Evolutionary conservation across 306 rosid species (phyloP).

Genomic region (Quercus engelmannii): DNA sequence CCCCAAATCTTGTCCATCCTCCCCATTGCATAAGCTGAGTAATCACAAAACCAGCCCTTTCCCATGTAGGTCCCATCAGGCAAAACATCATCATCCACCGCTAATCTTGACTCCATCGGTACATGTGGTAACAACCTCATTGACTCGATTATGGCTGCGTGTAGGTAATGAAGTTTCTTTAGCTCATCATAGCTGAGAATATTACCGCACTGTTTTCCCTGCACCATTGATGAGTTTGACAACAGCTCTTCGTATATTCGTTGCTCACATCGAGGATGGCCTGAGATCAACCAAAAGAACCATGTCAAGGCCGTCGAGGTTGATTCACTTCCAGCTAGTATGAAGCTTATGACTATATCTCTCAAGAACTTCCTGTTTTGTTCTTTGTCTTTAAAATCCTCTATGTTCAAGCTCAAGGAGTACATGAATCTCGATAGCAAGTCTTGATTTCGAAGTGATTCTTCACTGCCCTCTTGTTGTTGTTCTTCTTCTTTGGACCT

Average conservation of each 20-base stretch:
- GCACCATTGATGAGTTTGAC: neutral
- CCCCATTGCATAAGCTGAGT: slow-evolving; percentile 26
- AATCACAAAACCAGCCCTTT: slow-evolving; percentile 18
- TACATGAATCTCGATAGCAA: slow-evolving; percentile 18
- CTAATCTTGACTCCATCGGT: slow-evolving; percentile 13
- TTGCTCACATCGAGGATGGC: neutral
- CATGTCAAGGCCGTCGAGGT: slow-evolving; percentile 26
- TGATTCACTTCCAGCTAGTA: slow-evolving; percentile 25
- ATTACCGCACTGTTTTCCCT: neutral
- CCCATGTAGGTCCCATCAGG: slow-evolving; percentile 20
- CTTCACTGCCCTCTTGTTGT: neutral
- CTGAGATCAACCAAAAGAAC: slow-evolving; percentile 28
- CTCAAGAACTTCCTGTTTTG: slow-evolving; percentile 12
- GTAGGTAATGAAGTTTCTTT: slow-evolving; percentile 12
- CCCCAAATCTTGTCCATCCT: slow-evolving; percentile 33
- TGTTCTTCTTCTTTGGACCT: neutral
- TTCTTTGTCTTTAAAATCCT: neutral
- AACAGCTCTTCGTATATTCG: neutral
- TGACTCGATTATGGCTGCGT: slow-evolving; percentile 20
- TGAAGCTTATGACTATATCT: slow-evolving; percentile 26
- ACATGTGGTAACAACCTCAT: slow-evolving; percentile 23
- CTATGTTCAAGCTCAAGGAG: neutral
- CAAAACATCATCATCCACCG: slow-evolving; percentile 19
- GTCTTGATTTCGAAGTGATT: neutral
- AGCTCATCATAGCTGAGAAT: slow-evolving; percentile 12